phyloP scores from a whole-genome alignment of 495 filamentous ascomycete species.

The Neurospora sp. region DNA sequence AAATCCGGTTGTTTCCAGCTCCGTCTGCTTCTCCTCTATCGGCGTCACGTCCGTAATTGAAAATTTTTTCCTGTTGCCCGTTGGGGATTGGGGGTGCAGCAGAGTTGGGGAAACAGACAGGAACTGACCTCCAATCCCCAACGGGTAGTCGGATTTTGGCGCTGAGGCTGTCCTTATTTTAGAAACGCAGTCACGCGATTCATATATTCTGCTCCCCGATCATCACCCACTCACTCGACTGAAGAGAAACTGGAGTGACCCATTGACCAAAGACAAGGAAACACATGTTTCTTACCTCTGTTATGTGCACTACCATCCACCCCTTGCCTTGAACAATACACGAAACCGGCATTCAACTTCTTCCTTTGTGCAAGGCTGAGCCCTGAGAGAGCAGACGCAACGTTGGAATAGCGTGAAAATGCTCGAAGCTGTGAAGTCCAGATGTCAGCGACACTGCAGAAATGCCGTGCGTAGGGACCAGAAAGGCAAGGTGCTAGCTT shows the following conservation, averaged over 20 bases:
- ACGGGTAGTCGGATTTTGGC: not conserved
- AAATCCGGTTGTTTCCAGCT: not conserved
- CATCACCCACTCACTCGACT: not conserved
- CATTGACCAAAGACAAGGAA: not conserved
- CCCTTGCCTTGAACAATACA: not conserved
- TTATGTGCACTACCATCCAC: not conserved
- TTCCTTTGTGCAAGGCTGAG: not conserved
- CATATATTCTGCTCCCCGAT: not conserved
- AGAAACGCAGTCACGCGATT: not conserved
- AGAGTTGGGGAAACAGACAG: too few species aligned
- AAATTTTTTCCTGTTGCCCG: not conserved
- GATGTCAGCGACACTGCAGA: not conserved
- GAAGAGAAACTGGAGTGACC: not conserved
- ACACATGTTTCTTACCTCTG: not conserved
- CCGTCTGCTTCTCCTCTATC: not conserved
- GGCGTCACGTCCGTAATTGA: not conserved
- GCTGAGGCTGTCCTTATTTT: not conserved
- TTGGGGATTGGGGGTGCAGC: too few species aligned
- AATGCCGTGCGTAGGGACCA: not conserved
- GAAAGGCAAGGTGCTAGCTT: not conserved
- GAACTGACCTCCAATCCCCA: too few species aligned
- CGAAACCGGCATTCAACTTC: not conserved
- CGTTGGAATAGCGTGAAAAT: not conserved
- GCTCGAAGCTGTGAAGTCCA: not conserved
- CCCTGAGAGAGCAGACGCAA: not conserved